Conservation (phyloP, 805 yeast genomes). For the Candida ovalis region DNA sequence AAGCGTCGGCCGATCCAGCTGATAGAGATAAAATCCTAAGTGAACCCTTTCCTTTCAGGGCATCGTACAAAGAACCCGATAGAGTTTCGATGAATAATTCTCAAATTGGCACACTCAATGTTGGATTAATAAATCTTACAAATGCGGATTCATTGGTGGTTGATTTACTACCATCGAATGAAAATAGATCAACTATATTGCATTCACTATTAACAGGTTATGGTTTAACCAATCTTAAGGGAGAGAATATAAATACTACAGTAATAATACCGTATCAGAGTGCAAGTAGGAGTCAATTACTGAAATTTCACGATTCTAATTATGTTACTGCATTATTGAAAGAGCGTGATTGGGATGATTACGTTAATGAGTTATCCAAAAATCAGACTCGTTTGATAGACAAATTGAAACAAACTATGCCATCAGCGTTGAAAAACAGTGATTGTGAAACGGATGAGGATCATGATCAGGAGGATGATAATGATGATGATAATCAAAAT, state of each 20-base stretch:
- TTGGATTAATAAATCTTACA: conserved; percentile 12
- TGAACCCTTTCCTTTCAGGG: too few relatives aligned
- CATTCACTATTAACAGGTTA: conserved; percentile 39
- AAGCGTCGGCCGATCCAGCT: too few relatives aligned
- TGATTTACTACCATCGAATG: conserved; percentile 52
- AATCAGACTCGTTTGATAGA: background rate
- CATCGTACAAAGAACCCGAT: too few relatives aligned
- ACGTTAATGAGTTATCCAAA: conserved; percentile 14
- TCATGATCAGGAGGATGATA: conserved; percentile 3
- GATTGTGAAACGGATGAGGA: background rate
- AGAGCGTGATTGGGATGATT: conserved; percentile 18
- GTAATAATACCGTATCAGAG: conserved; percentile 23
- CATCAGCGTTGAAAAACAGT: background rate
- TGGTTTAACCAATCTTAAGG: conserved; percentile 25
- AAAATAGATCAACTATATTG: conserved; percentile 45
- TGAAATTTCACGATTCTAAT: conserved; percentile 44
- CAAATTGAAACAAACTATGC: background rate
- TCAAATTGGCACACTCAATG: background rate
- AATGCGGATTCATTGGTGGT: conserved; percentile 12
- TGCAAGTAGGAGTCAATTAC: conserved; percentile 37
- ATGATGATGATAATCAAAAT: conserved; percentile 3
- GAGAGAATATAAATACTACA: conserved; percentile 20
- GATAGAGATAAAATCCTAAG: too few relatives aligned
- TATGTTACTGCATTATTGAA: conserved; percentile 41
- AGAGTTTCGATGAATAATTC: background rate